Base-by-base conservation (phyloP, 306 rosid genomes). In the Trifolium fragiferum region DNA sequence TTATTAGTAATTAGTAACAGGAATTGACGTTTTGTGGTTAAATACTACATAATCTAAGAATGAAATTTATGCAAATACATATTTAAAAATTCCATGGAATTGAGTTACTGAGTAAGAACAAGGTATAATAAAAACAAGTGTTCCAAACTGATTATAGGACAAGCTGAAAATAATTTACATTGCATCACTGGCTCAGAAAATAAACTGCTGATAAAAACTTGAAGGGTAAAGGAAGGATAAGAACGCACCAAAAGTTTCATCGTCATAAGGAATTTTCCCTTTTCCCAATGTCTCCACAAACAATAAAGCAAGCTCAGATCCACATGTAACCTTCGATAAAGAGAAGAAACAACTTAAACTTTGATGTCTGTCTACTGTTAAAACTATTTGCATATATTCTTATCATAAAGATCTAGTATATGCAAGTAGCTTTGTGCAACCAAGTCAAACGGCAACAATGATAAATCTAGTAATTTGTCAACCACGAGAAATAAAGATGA, bases 281-380 rank as follows among this genome's bases (percentile, higher is more conserved):
- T 95, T 95, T 57, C 82, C 87, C 70, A 95, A 89, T 51, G 87
- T 89, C 71, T 92, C 99, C 76, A 95, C 99, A 78, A 84, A 95
- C 74, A 92, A 76, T 49, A 87, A 84, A 82, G 99, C 95, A 78
- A 95, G 91, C 81, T 95, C 99, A 61, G 96, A 90, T 70, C 99
- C 99, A 77, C 99, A 95, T 21, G 92, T 92, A 82, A 95, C 87
- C 99, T 95, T 86, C 53, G 60, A 73, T 30, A 59, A 60, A 50
- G 62, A 65, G 70, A 73, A 78, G 75, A 66, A 32, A 66, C 19
- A 55, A 47, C 46, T 60, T 76, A 55, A 65, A 76, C 23, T 67
- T 68, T 41, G 20, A 15, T 71, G 60, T 68, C 54, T 61, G 73
- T 57, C 68, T 69, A 63, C 53, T 25, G 27, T 23, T 20, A 21